Evolutionary conservation across 139 green algal species (phyloP).

Genomic region (Axilococcus clingmanii): DNA sequence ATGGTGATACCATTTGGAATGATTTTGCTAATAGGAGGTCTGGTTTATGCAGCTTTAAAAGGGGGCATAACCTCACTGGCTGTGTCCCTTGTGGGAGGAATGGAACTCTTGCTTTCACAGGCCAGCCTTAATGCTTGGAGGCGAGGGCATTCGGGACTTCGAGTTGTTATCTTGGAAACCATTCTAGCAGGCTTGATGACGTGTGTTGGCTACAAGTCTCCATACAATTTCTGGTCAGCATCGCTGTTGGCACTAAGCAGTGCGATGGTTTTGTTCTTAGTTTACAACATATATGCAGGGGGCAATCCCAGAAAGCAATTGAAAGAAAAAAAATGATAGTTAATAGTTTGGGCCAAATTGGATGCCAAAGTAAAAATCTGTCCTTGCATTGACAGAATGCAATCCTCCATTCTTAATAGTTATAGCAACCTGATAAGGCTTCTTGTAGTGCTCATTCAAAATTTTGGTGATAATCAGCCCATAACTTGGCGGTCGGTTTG

Average conservation of each 20-base stretch:
- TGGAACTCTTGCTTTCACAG: constrained; percentile 10
- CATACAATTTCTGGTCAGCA: background rate
- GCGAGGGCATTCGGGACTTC: background rate
- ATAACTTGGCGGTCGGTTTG: no score
- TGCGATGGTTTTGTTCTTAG: constrained; percentile 12
- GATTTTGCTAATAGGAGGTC: constrained; percentile 32
- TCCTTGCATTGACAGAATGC: no score
- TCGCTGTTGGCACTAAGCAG: constrained; percentile 9
- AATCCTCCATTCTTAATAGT: no score
- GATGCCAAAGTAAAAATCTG: no score
- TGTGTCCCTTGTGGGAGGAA: background rate
- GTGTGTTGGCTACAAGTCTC: background rate
- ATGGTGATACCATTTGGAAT: constrained; percentile 68
- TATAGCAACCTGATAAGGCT: no score
- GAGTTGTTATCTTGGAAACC: background rate
- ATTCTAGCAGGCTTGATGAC: background rate
- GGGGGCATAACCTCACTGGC: constrained; percentile 2
- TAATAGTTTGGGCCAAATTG: no score
- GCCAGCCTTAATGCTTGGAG: constrained; percentile 17
- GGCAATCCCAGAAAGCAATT: background rate
- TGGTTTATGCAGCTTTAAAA: constrained; percentile 14
- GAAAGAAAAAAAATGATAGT: background rate
- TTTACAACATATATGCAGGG: constrained; percentile 20
- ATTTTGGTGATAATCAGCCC: no score
- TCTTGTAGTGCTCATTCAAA: no score